phyloP scores from a whole-genome alignment of 371 early-diverging fungal species.

The Nematocida homosporus region DNA sequence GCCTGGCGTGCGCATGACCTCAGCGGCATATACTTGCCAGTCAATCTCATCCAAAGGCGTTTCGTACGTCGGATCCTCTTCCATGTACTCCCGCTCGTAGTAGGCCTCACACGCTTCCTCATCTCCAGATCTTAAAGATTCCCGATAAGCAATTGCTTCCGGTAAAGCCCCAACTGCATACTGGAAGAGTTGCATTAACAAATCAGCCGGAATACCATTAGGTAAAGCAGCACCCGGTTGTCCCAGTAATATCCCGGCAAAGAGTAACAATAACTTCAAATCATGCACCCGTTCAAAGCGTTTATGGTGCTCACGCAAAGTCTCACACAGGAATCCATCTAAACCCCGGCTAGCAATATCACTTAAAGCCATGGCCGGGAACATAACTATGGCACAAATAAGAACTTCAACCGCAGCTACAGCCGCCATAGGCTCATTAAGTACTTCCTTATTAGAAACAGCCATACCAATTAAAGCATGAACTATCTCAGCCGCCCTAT shows the following conservation, averaged over 20 bases:
- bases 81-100: slow-evolving; percentile 59
- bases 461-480: slow-evolving; percentile 39
- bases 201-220: slow-evolving; percentile 21
- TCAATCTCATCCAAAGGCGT: slow-evolving; percentile 66
- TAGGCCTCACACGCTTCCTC: slow-evolving; percentile 52
- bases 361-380: slow-evolving; percentile 42
- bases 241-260: slow-evolving; percentile 58
- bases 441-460: slow-evolving; percentile 48
- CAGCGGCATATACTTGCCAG: slow-evolving; percentile 57
- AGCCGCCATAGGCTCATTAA: slow-evolving; percentile 54
- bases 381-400: slow-evolving; percentile 48
- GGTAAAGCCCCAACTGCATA: slow-evolving; percentile 59
- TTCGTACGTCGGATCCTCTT: slow-evolving; percentile 67
- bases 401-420: slow-evolving; percentile 63
- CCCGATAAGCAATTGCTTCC: slow-evolving; percentile 63
- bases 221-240: slow-evolving; percentile 21
- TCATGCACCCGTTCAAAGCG: slow-evolving; percentile 67
- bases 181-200: slow-evolving; percentile 47
- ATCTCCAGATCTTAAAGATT: slow-evolving; percentile 58
- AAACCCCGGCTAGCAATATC: slow-evolving; percentile 23
- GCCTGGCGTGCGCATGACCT: slow-evolving; percentile 33
- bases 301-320: slow-evolving; percentile 47
- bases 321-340: slow-evolving; percentile 28
- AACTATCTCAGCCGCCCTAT: slow-evolving; percentile 33
- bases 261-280: slow-evolving; percentile 67